Conservation (phyloP, 164 flowering plant genomes). For the Liquidambar formosana region DNA sequence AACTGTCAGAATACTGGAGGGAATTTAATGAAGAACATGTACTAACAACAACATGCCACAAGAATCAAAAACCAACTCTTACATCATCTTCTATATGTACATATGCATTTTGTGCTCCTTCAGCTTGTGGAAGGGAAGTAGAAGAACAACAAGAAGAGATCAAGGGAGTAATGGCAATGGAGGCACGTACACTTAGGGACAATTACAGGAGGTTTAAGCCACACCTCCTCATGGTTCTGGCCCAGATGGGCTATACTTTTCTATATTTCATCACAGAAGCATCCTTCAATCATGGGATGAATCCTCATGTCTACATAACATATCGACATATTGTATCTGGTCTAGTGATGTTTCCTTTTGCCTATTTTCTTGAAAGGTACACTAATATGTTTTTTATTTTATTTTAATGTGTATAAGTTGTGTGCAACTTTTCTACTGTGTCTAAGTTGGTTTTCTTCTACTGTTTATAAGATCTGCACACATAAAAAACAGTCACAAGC, state of each 20-base stretch:
- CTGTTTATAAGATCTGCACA: too few relatives aligned
- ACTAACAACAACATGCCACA: conserved; percentile 29
- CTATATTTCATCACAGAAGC: conserved; percentile 77
- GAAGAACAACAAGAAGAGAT: neutral
- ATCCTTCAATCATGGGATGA: conserved; percentile 86
- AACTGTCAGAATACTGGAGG: conserved; percentile 7
- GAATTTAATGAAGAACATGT: conserved; percentile 28
- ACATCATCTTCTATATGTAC: conserved; percentile 14
- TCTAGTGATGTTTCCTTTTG: conserved; percentile 65
- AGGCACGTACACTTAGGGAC: neutral
- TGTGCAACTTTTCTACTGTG: neutral
- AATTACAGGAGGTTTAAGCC: conserved; percentile 53
- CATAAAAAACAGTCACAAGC: too few relatives aligned
- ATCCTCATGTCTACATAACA: conserved; percentile 72
- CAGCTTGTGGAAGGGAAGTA: neutral
- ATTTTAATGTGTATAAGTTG: neutral
- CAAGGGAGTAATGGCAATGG: conserved; percentile 14
- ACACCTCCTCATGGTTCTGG: conserved; percentile 59
- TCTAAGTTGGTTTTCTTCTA: too few relatives aligned
- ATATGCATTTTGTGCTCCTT: neutral
- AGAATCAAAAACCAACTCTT: conserved; percentile 17
- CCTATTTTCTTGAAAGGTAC: conserved; percentile 80
- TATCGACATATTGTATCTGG: conserved; percentile 61
- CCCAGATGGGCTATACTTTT: conserved; percentile 70
- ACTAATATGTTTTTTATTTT: neutral